phyloP scores from a whole-genome alignment of 352 stramenopile species.

The Globisporangium sylvaticum region DNA sequence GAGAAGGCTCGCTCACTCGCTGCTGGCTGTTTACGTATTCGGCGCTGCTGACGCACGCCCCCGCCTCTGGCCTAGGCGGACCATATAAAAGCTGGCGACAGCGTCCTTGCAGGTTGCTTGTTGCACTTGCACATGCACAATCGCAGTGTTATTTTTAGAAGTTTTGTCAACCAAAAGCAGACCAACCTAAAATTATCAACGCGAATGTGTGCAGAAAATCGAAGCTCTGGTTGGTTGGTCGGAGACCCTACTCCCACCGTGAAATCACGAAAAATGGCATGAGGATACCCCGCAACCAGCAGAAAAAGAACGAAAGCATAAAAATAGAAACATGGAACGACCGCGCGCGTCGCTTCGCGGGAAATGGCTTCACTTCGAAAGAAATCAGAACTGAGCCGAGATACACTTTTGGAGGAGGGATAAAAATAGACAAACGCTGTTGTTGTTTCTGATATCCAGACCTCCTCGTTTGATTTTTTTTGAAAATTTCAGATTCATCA shows the following conservation, averaged over 20 bases:
- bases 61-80: neutral
- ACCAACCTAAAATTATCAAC: neutral
- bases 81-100: neutral
- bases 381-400: neutral
- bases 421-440: neutral
- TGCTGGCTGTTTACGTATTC: neutral
- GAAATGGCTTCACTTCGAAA: slow-evolving; percentile 1
- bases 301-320: neutral
- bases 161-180: neutral
- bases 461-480: neutral
- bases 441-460: neutral
- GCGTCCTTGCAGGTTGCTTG: neutral
- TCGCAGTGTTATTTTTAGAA: neutral
- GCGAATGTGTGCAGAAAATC: neutral
- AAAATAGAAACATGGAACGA: neutral
- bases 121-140: neutral
- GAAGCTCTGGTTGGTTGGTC: neutral
- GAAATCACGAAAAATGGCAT: neutral
- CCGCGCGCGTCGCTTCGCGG: neutral
- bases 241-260: neutral
- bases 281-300: neutral
- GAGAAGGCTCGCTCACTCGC: neutral
- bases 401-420: neutral
- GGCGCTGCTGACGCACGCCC: neutral
- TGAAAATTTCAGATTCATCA: neutral